phyloP scores from a whole-genome alignment of 1,139 yeast species.

The Saccharomyces hybrid region DNA sequence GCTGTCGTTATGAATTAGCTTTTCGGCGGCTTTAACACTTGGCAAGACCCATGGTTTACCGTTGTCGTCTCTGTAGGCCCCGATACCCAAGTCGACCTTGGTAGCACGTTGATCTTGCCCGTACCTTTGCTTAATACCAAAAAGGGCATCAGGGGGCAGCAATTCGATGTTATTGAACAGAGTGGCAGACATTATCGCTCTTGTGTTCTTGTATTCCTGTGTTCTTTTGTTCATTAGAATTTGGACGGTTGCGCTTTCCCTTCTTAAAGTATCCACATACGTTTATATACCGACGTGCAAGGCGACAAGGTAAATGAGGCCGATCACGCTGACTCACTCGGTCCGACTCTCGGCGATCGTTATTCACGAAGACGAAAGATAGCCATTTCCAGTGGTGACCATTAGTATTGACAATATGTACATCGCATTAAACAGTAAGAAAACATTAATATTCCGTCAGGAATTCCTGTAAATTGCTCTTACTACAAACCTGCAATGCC shows the following conservation, averaged over 20 bases:
- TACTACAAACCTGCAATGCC: too few species aligned
- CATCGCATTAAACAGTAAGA: neutral
- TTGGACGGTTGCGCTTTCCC: neutral
- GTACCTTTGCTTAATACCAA: slow-evolving; percentile 75
- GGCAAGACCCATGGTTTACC: slow-evolving; percentile 96
- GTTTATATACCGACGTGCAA: neutral
- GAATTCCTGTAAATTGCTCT: too few species aligned
- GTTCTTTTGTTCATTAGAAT: neutral
- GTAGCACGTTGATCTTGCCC: slow-evolving; percentile 51
- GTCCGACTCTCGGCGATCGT: neutral
- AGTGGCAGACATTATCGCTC: slow-evolving; percentile 17
- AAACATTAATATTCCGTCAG: too few species aligned
- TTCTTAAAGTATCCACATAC: neutral
- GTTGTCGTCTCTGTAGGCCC: slow-evolving; percentile 88
- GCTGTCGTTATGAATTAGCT: slow-evolving; percentile 45
- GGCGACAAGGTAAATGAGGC: neutral
- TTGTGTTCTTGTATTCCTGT: neutral
- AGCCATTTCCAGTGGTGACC: neutral
- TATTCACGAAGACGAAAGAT: neutral
- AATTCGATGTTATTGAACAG: slow-evolving; percentile 43
- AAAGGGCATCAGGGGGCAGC: slow-evolving; percentile 72
- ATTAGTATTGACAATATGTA: neutral
- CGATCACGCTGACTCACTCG: neutral
- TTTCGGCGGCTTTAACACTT: slow-evolving; percentile 70
- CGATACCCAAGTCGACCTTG: slow-evolving; percentile 85